phyloP scores from a whole-genome alignment of 805 yeast species.

The Wickerhamomyces hampshirensis region DNA sequence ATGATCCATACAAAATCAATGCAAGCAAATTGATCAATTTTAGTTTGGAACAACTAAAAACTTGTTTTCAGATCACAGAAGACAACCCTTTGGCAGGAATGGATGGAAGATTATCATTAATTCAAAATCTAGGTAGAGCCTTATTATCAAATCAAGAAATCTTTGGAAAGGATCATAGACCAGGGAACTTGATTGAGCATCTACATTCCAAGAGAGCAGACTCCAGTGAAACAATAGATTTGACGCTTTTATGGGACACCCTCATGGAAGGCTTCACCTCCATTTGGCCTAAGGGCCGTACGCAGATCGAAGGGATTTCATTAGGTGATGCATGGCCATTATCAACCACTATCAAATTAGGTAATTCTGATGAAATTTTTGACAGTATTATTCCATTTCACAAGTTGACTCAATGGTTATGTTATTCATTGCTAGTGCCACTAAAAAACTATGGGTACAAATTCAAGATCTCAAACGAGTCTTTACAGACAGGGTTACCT shows the following conservation, averaged over 20 bases:
- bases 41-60: slow-evolving; percentile 30
- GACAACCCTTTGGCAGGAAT: slow-evolving; percentile 48
- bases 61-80: slow-evolving; percentile 44
- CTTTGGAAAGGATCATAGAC: slow-evolving; percentile 45
- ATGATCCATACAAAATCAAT: slow-evolving; percentile 38
- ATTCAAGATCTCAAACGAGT: slow-evolving; percentile 62
- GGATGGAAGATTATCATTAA: slow-evolving; percentile 46
- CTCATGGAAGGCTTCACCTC: slow-evolving; percentile 51
- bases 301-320: slow-evolving; percentile 42
- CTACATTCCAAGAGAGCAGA: slow-evolving; percentile 24
- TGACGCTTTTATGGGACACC: slow-evolving; percentile 47
- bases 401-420: slow-evolving; percentile 63
- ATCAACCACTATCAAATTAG: slow-evolving; percentile 27
- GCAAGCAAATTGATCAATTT: slow-evolving; percentile 36
- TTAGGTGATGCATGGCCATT: slow-evolving; percentile 63
- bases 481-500: slow-evolving; percentile 81
- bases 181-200: slow-evolving; percentile 52
- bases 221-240: slow-evolving; percentile 29
- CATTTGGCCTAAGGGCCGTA: slow-evolving; percentile 61
- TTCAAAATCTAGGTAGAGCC: slow-evolving; percentile 45
- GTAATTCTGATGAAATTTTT: slow-evolving; percentile 14
- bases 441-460: slow-evolving; percentile 42
- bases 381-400: slow-evolving; percentile 56
- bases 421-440: slow-evolving; percentile 55
- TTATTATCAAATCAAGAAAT: slow-evolving; percentile 33